phyloP scores from a whole-genome alignment of 257 asterid species.

The Linaria vulgaris region DNA sequence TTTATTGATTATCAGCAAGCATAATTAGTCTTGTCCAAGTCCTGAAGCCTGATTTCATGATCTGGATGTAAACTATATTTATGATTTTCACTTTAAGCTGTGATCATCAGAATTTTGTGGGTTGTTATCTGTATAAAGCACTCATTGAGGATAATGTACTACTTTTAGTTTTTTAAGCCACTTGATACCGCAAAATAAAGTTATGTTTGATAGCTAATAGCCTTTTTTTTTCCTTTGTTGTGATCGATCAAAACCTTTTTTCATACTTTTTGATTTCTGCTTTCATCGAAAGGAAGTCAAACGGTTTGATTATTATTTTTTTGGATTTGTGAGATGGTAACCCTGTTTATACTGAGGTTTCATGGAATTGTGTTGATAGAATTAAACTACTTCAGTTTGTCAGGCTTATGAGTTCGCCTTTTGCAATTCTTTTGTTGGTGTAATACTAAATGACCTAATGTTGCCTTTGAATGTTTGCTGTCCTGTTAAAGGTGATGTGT shows the following conservation, averaged over 20 bases:
- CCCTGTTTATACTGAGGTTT: slow-evolving; percentile 15
- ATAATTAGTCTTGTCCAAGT: slow-evolving; percentile 9
- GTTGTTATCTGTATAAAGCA: slow-evolving; percentile 17
- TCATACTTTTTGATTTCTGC: slow-evolving; percentile 5
- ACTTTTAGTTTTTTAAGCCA: slow-evolving; percentile 9
- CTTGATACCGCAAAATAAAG: neutral
- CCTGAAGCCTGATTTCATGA: neutral
- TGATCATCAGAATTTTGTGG: slow-evolving; percentile 11
- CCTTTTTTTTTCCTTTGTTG: neutral
- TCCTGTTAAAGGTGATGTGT: slow-evolving; percentile 4
- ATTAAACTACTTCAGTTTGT: slow-evolving; percentile 5
- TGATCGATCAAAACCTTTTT: slow-evolving; percentile 4
- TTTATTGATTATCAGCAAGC: neutral
- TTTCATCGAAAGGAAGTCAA: neutral
- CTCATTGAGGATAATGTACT: slow-evolving; percentile 14
- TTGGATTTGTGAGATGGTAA: neutral
- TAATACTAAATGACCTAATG: neutral
- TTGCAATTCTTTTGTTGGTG: no score
- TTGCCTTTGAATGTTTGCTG: neutral
- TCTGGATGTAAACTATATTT: neutral
- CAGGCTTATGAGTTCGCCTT: slow-evolving; percentile 9
- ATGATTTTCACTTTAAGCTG: neutral
- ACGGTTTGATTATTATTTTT: slow-evolving; percentile 10
- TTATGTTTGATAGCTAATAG: slow-evolving; percentile 3
- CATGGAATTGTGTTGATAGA: slow-evolving; percentile 7